Evolutionary conservation across 768 basidiomycete species (phyloP).

Genomic region (Tulasnella sp.): DNA sequence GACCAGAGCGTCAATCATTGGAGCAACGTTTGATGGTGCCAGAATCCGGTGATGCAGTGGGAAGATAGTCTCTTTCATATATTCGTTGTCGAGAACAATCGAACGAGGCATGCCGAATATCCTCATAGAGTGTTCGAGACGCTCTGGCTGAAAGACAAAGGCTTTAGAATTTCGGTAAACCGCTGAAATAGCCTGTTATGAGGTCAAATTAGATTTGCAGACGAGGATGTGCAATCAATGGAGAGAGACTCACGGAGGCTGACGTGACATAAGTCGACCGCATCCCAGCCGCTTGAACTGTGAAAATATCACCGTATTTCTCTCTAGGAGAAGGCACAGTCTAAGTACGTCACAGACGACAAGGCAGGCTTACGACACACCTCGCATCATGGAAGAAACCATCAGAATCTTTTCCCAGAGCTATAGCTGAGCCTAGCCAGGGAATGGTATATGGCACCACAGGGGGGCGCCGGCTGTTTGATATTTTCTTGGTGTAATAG

Average conservation of each 20-base stretch:
- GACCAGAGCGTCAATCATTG: not conserved
- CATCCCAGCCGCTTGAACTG: constrained; percentile 2
- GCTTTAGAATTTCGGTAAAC: constrained; percentile 24
- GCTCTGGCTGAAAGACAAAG: not conserved
- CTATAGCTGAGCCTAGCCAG: constrained; percentile 21
- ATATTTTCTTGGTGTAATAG: not conserved
- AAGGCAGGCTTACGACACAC: not conserved
- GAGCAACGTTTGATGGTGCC: not conserved
- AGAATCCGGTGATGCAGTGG: constrained; percentile 13
- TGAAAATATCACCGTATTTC: constrained; percentile 19
- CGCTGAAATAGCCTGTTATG: constrained; percentile 7
- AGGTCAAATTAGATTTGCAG: not conserved
- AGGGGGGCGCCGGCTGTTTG: not conserved
- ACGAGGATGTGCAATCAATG: not conserved
- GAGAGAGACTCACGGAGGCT: not conserved
- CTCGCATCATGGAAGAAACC: constrained; percentile 16
- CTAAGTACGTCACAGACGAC: not conserved
- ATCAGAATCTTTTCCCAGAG: constrained; percentile 22
- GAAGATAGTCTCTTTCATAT: not conserved
- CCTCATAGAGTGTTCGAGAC: not conserved
- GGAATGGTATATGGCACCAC: constrained; percentile 17
- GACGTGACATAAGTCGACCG: constrained; percentile 12
- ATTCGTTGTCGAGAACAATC: not conserved
- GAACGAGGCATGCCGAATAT: constrained; percentile 15
- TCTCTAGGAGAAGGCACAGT: not conserved